Evolutionary conservation across 257 asterid species (phyloP), one percentile per base, ranked within the genome.

Genomic region (Gentiana dahurica): DNA sequence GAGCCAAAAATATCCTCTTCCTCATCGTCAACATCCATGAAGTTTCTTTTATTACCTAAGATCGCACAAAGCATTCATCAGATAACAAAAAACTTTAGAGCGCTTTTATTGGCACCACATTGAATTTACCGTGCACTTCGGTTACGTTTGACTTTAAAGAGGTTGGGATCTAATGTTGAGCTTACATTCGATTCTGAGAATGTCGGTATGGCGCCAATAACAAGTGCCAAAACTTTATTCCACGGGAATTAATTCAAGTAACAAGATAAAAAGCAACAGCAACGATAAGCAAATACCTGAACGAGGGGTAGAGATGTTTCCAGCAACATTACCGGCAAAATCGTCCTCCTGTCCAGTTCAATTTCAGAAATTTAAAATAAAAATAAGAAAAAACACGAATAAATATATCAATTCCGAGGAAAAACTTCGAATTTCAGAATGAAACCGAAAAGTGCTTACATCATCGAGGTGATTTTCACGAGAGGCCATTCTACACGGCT

Each of bases 1-100:
- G 98, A 75, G 62, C 93, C 94, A 78, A 92, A 92, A 53, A 92
- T 77, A 63, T 88, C 95, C 10, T 85, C 98, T 51, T 92, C 97
- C 5, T 92, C 97, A 35, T 90, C 95, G 41, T 83, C 98, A 12
- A 92, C 72, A 55, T 87, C 95, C 43, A 83, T 93, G 56, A 81
- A 87, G 69, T 79, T 64, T 80, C 97, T 83, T 80, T 88, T 90
- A 53, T 32, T 65, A 35, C 93, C 98, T 91, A 55, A 61, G 66
- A 15, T 53, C 68, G 41, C 67, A 65, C 36, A 36, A 60, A 43
- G 24, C 13, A 58, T 59, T 51, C 52, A 61, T 51, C 57, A 57
- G 8, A 15, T 3, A 24, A 24, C 12, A 34, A 47, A 36, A 5
- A 3, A n/a, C 24, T 24, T 24, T 24, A 24, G 0, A 24, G 24